These are phyloP conservation scores for Pecoramyces ruminantium DNA, from an alignment of 192 early-diverging fungal genomes.

Conservation along the genomic window DNA sequence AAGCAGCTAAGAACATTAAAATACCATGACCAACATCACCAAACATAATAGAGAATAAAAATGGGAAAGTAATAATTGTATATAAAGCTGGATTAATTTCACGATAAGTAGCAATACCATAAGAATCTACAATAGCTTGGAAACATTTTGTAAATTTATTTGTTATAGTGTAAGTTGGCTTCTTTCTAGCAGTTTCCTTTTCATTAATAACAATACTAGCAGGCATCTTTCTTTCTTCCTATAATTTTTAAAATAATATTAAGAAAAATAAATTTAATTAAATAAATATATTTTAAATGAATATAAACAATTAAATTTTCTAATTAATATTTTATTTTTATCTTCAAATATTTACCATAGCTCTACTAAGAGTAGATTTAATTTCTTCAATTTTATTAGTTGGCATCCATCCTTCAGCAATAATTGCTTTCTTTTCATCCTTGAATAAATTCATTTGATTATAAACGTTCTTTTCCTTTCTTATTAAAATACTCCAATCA, in stretches of 20 bases:
- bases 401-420: slow-evolving; percentile 98
- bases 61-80: slow-evolving; percentile 95
- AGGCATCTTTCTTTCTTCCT: slow-evolving; percentile 9
- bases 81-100: slow-evolving; percentile 98
- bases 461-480: slow-evolving; percentile 96
- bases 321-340: too few species aligned
- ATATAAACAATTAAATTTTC: too few species aligned
- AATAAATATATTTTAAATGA: too few species aligned
- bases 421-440: slow-evolving; percentile 71
- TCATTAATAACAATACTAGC: slow-evolving; percentile 67
- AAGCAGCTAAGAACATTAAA: slow-evolving; percentile 58
- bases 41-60: slow-evolving; percentile 99
- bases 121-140: slow-evolving; percentile 93
- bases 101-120: slow-evolving; percentile 86
- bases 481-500: slow-evolving; percentile 75
- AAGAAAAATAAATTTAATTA: too few species aligned
- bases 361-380: slow-evolving; percentile 64
- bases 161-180: slow-evolving; percentile 84
- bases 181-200: slow-evolving; percentile 65
- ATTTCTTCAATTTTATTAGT: slow-evolving; percentile 64
- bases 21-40: slow-evolving; percentile 96
- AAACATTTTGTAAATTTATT: slow-evolving; percentile 94
- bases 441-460: slow-evolving; percentile 92
- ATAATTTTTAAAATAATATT: not conserved
- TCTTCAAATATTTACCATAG: slow-evolving; percentile 24